phyloP scores from a whole-genome alignment of 2,329 filamentous ascomycete species.

The Diplodia scrobiculata region DNA sequence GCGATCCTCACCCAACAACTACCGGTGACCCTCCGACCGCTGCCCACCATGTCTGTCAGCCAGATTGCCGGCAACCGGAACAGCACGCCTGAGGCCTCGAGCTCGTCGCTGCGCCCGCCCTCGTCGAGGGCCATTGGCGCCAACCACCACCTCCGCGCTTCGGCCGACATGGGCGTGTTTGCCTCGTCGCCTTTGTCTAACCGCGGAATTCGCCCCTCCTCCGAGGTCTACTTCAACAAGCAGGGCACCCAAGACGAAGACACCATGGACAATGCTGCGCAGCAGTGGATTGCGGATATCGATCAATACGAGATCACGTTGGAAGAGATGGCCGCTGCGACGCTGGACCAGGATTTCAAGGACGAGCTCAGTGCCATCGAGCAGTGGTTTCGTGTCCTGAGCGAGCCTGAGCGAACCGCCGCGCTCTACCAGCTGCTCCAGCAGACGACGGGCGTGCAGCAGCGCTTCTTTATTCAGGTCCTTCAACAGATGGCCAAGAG shows the following conservation, averaged over 20 bases:
- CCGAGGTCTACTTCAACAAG: slow-evolving; percentile 87
- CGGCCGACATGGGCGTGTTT: slow-evolving; percentile 91
- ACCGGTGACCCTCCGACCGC: neutral
- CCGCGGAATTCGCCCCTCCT: slow-evolving; percentile 85
- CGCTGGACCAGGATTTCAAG: slow-evolving; percentile 99
- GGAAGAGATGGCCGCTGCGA: slow-evolving; percentile 98
- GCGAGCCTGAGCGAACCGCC: slow-evolving; percentile 93
- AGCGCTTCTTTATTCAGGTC: slow-evolving; percentile 98
- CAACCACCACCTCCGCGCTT: slow-evolving; percentile 85
- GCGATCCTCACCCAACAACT: neutral
- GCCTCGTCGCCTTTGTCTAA: slow-evolving; percentile 66
- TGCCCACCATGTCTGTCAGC: slow-evolving; percentile 49
- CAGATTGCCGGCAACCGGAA: slow-evolving; percentile 74
- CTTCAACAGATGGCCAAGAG: slow-evolving; percentile 98
- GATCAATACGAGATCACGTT: slow-evolving; percentile 98
- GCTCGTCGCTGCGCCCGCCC: slow-evolving; percentile 79
- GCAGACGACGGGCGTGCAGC: slow-evolving; percentile 98
- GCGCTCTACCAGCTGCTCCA: slow-evolving; percentile 93
- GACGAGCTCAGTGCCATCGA: slow-evolving; percentile 98
- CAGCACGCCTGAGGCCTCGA: slow-evolving; percentile 91
- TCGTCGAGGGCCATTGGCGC: slow-evolving; percentile 74
- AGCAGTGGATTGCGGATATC: slow-evolving; percentile 99
- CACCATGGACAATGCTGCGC: slow-evolving; percentile 80
- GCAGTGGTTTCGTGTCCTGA: slow-evolving; percentile 98
- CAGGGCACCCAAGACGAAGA: slow-evolving; percentile 74